Evolutionary conservation across 306 rosid species (phyloP).

Genomic region (Sechiopsis laciniata): DNA sequence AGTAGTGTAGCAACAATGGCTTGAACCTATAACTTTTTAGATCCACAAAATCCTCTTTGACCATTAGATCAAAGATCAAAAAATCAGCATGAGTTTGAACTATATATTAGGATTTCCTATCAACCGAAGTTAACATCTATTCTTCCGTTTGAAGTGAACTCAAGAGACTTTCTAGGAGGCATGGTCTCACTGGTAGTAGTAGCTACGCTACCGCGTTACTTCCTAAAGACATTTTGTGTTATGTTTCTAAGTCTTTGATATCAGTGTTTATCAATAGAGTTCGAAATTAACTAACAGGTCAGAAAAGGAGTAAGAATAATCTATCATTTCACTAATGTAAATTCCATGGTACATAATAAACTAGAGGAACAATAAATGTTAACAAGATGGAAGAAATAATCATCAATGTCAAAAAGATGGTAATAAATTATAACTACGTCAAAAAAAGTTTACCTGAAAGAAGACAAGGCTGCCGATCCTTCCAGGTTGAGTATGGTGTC

Average conservation of each 20-base stretch:
- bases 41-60: too few relatives aligned
- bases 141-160: too few relatives aligned
- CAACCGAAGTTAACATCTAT: too few relatives aligned
- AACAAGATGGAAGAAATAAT: neutral
- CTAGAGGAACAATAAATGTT: neutral
- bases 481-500: constrained; percentile 12
- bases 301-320: neutral
- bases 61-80: too few relatives aligned
- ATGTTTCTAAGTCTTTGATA: neutral
- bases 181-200: too few relatives aligned
- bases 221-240: neutral
- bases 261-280: neutral
- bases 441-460: neutral
- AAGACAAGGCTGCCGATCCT: neutral
- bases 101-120: too few relatives aligned
- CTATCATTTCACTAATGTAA: neutral
- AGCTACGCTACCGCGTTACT: too few relatives aligned
- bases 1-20: too few relatives aligned
- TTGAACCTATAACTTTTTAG: too few relatives aligned
- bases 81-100: too few relatives aligned
- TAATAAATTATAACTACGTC: neutral
- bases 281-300: neutral
- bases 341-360: neutral
- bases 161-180: too few relatives aligned
- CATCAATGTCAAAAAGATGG: neutral